Base-by-base conservation (phyloP, 768 basidiomycete species). In the Auriculariales sp. region DNA sequence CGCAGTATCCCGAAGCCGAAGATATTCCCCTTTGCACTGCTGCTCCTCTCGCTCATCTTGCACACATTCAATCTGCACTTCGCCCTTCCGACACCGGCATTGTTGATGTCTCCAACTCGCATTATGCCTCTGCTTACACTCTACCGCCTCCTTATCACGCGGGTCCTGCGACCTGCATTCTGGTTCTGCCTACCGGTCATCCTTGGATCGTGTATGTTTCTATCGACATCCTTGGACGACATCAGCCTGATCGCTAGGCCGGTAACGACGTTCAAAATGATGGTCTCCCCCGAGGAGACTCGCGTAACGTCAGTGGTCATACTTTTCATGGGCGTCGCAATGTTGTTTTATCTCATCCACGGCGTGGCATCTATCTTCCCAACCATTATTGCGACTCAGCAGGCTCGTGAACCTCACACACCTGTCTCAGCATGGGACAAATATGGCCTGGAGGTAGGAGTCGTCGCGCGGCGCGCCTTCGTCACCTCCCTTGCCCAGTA, bases 21-120 rank as follows among this genome's bases (percentile, higher is more conserved):
- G 59, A n/a, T 55, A 79, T 6, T 76, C 78, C 3, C 62, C 77
- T 9, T 66, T 71, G 36, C 68, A 5, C 74, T 75, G 55, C 77
- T 77, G 59, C 54, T 74, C 19, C 78, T 77, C 0, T 63, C 68
- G 2, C 55, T 73, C n/a, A 42, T 77, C 15, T 45, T 75, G 3
- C 60, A 70, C 7, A 56, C 65, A 15, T 67, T 65, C 53, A 19
- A 44, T 25, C 22, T 44, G 19, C 39, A 44, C 3, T 44, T 44
- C 15, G 22, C 39, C 22, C 15, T 44, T 7, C 39, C 22, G 14
- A 22, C 39, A 6, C 39, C 39, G 27, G 22, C 39, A 7, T 25
- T 44, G 19, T 25, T 44, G 19, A 19, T 44, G 17, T n/a, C 12
- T 19, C 39, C 39, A 7, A 12, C 19, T 7, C 27, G 12, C 19